phyloP scores from a whole-genome alignment of 2,329 filamentous ascomycete species.

The Talaromyces albobiverticillius region DNA sequence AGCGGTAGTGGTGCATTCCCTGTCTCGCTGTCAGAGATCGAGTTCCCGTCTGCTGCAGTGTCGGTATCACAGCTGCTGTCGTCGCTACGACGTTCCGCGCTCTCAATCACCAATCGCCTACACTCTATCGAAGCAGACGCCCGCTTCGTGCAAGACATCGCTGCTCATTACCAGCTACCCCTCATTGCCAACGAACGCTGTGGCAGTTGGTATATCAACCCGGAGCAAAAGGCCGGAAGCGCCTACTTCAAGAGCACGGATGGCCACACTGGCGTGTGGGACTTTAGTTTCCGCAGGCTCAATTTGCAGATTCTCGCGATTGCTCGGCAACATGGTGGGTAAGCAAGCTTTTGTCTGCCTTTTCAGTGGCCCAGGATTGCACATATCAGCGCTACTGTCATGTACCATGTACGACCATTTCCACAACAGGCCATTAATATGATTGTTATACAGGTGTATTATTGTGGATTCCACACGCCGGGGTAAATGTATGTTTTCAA shows the following conservation, averaged over 20 bases:
- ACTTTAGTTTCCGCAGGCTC: conserved; percentile 77
- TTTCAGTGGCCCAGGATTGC: not conserved
- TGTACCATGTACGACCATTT: not conserved
- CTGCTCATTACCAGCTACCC: conserved; percentile 52
- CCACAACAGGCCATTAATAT: not conserved
- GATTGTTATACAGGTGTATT: conserved; percentile 49
- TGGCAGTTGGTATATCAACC: conserved; percentile 88
- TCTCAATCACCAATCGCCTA: conserved; percentile 79
- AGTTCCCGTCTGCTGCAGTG: conserved; percentile 56
- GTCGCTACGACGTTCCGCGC: conserved; percentile 71
- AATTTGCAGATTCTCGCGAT: conserved; percentile 78
- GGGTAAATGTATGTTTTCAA: conserved; percentile 66
- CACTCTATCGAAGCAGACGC: conserved; percentile 75
- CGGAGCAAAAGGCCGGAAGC: conserved; percentile 63
- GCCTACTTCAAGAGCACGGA: conserved; percentile 99
- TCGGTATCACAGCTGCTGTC: conserved; percentile 68
- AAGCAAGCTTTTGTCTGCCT: conserved; percentile 22
- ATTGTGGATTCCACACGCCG: conserved; percentile 90
- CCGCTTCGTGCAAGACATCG: conserved; percentile 64
- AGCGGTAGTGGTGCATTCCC: conserved; percentile 22
- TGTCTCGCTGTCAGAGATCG: conserved; percentile 41
- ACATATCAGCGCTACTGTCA: not conserved
- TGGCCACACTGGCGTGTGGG: conserved; percentile 87
- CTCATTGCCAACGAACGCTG: conserved; percentile 92
- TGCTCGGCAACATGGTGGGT: conserved; percentile 67